These are phyloP conservation scores for Pythium periplocum DNA, from an alignment of 352 stramenopile species.

Conservation along the genomic window DNA sequence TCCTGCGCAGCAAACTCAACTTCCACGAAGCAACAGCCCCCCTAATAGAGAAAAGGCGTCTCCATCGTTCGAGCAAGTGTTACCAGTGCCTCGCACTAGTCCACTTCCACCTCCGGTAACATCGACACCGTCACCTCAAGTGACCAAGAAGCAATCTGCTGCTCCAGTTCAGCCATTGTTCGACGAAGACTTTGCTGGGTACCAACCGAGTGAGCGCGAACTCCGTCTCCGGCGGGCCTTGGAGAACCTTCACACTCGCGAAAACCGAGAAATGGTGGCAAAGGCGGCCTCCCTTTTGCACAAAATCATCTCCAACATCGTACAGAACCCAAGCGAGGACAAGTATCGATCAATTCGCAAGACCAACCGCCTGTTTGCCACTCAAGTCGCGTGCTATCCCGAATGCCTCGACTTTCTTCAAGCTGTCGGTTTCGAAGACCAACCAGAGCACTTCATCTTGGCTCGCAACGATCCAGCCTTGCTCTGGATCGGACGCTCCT, in stretches of 20 bases:
- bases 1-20: not conserved
- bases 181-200: slow-evolving; percentile 1
- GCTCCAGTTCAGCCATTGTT: no score
- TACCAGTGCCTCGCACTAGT: not conserved
- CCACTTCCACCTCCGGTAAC: no score
- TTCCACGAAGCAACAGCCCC: no score
- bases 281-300: slow-evolving; percentile 42
- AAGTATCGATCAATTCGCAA: slow-evolving; percentile 73
- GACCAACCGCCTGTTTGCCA: slow-evolving; percentile 50
- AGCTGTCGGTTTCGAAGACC: slow-evolving; percentile 63
- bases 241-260: slow-evolving; percentile 26
- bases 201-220: slow-evolving; percentile 39
- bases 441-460: slow-evolving; percentile 47
- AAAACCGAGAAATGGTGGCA: slow-evolving; percentile 23
- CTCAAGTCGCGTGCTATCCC: slow-evolving; percentile 37
- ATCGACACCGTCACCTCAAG: no score
- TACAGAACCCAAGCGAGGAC: slow-evolving; percentile 38
- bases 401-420: slow-evolving; percentile 63
- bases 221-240: slow-evolving; percentile 42
- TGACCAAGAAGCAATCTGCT: no score
- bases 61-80: not conserved
- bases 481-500: slow-evolving; percentile 62
- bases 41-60: no score
- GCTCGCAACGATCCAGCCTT: slow-evolving; percentile 52
- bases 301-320: slow-evolving; percentile 74